These are phyloP conservation scores for Fusarium sp. DNA, from an alignment of 2,329 filamentous ascomycete genomes.

Conservation along the genomic window DNA sequence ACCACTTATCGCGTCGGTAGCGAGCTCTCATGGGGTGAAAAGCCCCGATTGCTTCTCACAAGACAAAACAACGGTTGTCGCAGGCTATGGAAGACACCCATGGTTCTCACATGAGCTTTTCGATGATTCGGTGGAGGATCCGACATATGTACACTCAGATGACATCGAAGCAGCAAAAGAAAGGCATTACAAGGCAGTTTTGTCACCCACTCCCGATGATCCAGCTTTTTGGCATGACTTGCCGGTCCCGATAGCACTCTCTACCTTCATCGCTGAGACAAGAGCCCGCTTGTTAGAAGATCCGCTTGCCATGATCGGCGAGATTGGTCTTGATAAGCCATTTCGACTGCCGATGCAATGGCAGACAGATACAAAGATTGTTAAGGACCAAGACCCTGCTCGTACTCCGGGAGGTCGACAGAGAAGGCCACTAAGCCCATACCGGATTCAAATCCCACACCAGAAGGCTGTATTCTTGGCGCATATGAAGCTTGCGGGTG, in stretches of 20 bases:
- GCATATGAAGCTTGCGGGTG: slow-evolving; percentile 77
- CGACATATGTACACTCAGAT: slow-evolving; percentile 6
- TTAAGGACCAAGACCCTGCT: slow-evolving; percentile 25
- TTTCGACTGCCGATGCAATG: slow-evolving; percentile 77
- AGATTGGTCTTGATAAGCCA: slow-evolving; percentile 80
- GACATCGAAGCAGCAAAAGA: slow-evolving; percentile 29
- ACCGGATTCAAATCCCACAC: slow-evolving; percentile 75
- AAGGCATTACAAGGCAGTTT: slow-evolving; percentile 36
- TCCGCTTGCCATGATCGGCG: slow-evolving; percentile 77
- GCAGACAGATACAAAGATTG: slow-evolving; percentile 53
- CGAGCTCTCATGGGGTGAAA: slow-evolving; percentile 9
- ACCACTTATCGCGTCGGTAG: slow-evolving; percentile 21
- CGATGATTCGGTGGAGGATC: slow-evolving; percentile 16
- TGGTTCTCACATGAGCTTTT: slow-evolving; percentile 48
- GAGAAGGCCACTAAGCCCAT: slow-evolving; percentile 74
- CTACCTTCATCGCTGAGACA: slow-evolving; percentile 69
- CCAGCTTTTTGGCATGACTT: slow-evolving; percentile 56
- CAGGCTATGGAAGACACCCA: slow-evolving; percentile 45
- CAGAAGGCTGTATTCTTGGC: slow-evolving; percentile 74
- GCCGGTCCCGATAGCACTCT: slow-evolving; percentile 71
- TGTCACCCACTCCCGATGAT: slow-evolving; percentile 35
- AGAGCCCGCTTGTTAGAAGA: slow-evolving; percentile 67
- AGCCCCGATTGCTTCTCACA: neutral
- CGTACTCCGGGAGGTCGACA: slow-evolving; percentile 78
- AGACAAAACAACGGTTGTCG: slow-evolving; percentile 23